These are phyloP conservation scores for Avena eriantha DNA, from an alignment of 176 grass and related monocot species.

Conservation along the genomic window DNA sequence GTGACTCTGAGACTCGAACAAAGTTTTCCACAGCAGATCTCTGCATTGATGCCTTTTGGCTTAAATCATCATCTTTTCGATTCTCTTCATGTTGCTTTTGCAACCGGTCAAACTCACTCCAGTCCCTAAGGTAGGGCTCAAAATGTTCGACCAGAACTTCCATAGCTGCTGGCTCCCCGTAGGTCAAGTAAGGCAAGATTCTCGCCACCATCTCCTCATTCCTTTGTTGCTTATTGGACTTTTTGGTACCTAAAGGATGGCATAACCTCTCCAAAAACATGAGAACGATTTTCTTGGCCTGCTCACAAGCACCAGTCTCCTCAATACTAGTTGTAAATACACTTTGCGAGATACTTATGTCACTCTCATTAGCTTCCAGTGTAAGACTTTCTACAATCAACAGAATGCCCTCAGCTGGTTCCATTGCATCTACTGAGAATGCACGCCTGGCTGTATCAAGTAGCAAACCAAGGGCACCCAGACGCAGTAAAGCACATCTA, in stretches of 20 bases:
- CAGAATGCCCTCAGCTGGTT: constrained; percentile 94
- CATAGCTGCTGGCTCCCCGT: constrained; percentile 91
- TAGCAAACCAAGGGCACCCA: constrained; percentile 85
- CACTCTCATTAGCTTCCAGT: constrained; percentile 96
- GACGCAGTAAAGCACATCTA: constrained; percentile 71
- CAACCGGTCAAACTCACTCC: constrained; percentile 77
- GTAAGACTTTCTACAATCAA: constrained; percentile 98
- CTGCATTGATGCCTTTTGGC: constrained; percentile 65
- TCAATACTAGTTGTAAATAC: constrained; percentile 77
- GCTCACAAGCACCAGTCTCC: constrained; percentile 76
- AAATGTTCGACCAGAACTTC: constrained; percentile 96
- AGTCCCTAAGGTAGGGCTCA: constrained; percentile 84
- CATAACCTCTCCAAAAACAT: constrained; percentile 96
- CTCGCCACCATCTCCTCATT: constrained; percentile 99
- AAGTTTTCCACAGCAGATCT: constrained; percentile 91
- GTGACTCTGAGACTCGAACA: constrained; percentile 95
- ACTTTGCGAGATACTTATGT: constrained; percentile 92
- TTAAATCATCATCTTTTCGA: constrained; percentile 76
- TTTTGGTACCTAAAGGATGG: constrained; percentile 72
- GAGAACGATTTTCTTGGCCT: constrained; percentile 95
- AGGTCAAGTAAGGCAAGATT: constrained; percentile 97
- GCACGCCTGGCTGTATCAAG: constrained; percentile 89
- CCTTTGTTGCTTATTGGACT: constrained; percentile 94
- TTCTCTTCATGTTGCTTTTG: constrained; percentile 84
- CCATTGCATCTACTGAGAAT: constrained; percentile 92